phyloP scores from a whole-genome alignment of 305 asterid species.

The Solanum chacoense region DNA sequence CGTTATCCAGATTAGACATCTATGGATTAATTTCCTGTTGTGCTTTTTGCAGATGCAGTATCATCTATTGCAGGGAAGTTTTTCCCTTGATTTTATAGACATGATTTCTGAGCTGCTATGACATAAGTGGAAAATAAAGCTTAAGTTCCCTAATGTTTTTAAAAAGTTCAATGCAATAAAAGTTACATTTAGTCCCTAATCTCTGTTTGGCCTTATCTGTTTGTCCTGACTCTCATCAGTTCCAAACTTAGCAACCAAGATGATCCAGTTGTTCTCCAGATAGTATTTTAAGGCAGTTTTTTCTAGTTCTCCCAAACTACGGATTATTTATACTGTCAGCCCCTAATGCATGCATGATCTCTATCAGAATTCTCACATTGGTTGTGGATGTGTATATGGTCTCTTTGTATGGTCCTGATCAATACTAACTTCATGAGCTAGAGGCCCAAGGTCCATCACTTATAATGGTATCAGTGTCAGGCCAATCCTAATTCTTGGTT shows the following conservation, averaged over 20 bases:
- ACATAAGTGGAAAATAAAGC: neutral
- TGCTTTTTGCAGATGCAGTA: neutral
- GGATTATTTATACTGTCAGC: neutral
- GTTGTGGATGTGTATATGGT: neutral
- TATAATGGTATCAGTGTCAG: neutral
- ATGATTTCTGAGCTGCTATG: neutral
- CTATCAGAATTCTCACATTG: neutral
- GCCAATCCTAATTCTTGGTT: neutral
- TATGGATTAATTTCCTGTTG: neutral
- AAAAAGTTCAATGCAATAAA: neutral
- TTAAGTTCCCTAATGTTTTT: neutral
- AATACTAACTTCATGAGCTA: neutral
- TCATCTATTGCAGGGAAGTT: neutral
- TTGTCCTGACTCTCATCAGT: neutral
- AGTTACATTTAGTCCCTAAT: neutral
- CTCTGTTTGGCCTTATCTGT: neutral
- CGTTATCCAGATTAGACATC: neutral
- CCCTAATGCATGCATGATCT: neutral
- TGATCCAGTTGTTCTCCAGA: neutral
- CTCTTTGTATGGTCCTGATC: neutral
- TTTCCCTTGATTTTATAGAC: neutral
- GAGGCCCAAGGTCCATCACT: neutral
- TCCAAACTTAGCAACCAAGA: neutral
- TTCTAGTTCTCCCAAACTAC: neutral
- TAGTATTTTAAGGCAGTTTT: neutral